phyloP scores from a whole-genome alignment of 2,329 filamentous ascomycete genomes.

The Sporothrix sp. region DNA sequence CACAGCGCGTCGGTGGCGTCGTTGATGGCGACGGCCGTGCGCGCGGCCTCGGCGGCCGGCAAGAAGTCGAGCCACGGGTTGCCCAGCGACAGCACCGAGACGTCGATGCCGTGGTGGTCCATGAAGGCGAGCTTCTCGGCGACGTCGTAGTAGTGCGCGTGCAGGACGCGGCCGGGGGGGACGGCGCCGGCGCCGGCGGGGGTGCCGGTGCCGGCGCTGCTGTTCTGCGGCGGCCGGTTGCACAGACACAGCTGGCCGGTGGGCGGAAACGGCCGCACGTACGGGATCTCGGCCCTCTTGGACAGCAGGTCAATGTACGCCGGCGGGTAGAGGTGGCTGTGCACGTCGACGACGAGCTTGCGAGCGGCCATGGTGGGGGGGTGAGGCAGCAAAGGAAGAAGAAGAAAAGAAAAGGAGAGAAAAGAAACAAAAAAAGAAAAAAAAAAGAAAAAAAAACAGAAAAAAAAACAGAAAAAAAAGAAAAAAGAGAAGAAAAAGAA shows the following conservation, averaged over 20 bases:
- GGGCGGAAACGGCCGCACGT: slow-evolving; percentile 9
- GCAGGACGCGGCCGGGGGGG: slow-evolving; percentile 65
- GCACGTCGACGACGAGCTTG: slow-evolving; percentile 14
- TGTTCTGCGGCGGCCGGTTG: slow-evolving; percentile 12
- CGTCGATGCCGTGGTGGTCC: slow-evolving; percentile 66
- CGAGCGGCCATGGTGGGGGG: slow-evolving; percentile 9
- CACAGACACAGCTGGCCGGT: slow-evolving; percentile 7
- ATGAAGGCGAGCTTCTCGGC: slow-evolving; percentile 71
- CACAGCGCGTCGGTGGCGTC: slow-evolving; percentile 65
- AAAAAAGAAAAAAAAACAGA: too few species aligned
- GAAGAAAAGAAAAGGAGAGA: neutral
- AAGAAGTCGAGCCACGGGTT: slow-evolving; percentile 88
- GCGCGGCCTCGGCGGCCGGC: slow-evolving; percentile 46
- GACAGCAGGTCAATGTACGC: slow-evolving; percentile 14
- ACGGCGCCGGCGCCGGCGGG: slow-evolving; percentile 21
- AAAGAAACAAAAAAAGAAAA: too few species aligned
- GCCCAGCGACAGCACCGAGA: slow-evolving; percentile 71
- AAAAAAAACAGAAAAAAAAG: neutral
- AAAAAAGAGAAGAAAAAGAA: neutral
- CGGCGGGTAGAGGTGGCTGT: slow-evolving; percentile 12
- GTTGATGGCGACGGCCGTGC: slow-evolving; percentile 59
- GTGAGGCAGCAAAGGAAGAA: too few species aligned
- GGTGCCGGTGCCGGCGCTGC: slow-evolving; percentile 32
- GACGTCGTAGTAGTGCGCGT: slow-evolving; percentile 69
- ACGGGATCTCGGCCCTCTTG: slow-evolving; percentile 10